These are phyloP conservation scores for Exserohilum rostratum DNA, from an alignment of 2,329 filamentous ascomycete genomes.

Conservation along the genomic window DNA sequence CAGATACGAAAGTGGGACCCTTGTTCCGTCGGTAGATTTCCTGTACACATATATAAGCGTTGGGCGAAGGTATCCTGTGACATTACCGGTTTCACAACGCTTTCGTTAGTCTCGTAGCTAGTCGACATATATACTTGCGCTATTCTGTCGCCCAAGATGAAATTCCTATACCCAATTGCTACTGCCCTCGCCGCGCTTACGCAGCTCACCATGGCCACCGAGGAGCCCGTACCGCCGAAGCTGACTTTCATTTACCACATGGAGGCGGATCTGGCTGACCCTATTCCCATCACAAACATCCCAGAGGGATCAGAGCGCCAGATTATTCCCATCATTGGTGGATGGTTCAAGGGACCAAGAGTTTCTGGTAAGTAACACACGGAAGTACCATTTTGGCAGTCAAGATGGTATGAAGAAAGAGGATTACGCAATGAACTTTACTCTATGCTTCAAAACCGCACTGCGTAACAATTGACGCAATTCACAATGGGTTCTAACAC, in stretches of 20 bases:
- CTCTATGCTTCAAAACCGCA: too few species aligned
- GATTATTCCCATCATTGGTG: slow-evolving; percentile 40
- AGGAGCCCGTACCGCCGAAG: slow-evolving; percentile 20
- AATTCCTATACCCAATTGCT: slow-evolving; percentile 11
- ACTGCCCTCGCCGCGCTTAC: slow-evolving; percentile 8
- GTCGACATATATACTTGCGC: neutral
- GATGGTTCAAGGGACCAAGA: slow-evolving; percentile 36
- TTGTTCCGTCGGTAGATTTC: neutral
- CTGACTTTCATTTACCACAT: slow-evolving; percentile 35
- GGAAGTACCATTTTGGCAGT: neutral
- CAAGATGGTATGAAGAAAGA: too few species aligned
- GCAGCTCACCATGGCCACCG: slow-evolving; percentile 22
- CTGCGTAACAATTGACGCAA: too few species aligned
- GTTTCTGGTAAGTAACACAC: slow-evolving; percentile 25
- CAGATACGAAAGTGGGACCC: neutral
- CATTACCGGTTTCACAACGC: neutral
- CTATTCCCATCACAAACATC: slow-evolving; percentile 28
- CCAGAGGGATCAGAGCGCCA: slow-evolving; percentile 31
- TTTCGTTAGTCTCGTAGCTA: neutral
- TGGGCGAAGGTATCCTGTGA: neutral
- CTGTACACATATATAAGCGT: slow-evolving; percentile 1
- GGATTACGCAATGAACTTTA: neutral
- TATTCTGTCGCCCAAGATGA: slow-evolving; percentile 14
- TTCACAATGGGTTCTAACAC: slow-evolving; percentile 3
- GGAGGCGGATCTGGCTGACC: slow-evolving; percentile 24